A percentile compares a stretch with the other conserved stretches of the same genome.
Conservation (phyloP, 208 protist species). For the Leishmania turanica region DNA sequence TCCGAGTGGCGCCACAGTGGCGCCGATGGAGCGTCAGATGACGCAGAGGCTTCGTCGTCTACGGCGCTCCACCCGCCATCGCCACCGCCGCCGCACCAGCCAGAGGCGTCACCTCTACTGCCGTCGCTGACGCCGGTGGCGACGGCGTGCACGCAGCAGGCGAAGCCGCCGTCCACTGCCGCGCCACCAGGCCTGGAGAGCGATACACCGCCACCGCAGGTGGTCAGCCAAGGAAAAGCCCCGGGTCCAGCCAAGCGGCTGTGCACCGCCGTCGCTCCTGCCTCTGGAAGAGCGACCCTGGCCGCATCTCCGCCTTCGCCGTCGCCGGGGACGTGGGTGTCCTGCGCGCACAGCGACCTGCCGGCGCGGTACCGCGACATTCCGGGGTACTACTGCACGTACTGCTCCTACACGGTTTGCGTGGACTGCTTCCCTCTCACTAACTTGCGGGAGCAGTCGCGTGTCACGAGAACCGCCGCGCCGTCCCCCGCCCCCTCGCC, state of each 20-base stretch:
- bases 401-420: slow-evolving; percentile 86
- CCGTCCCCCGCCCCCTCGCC: neutral
- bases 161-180: neutral
- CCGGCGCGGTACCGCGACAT: slow-evolving; percentile 64
- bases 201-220: neutral
- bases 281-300: neutral
- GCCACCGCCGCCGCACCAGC: neutral
- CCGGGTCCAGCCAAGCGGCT: neutral
- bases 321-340: slow-evolving; percentile 31
- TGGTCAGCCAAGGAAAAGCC: neutral
- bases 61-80: neutral
- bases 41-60: neutral
- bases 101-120: neutral
- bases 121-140: slow-evolving; percentile 1
- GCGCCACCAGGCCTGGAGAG: neutral
- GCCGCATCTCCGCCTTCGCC: neutral
- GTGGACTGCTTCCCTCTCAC: slow-evolving; percentile 45
- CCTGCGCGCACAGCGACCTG: slow-evolving; percentile 47
- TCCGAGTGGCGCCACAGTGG: neutral
- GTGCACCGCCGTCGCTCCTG: neutral
- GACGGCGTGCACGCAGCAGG: neutral
- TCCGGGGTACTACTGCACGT: slow-evolving; percentile 75
- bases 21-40: neutral
- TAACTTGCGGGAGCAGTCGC: neutral
- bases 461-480: neutral